Base-by-base conservation (phyloP, 164 flowering plant genomes). In the Sextonia rubra region DNA sequence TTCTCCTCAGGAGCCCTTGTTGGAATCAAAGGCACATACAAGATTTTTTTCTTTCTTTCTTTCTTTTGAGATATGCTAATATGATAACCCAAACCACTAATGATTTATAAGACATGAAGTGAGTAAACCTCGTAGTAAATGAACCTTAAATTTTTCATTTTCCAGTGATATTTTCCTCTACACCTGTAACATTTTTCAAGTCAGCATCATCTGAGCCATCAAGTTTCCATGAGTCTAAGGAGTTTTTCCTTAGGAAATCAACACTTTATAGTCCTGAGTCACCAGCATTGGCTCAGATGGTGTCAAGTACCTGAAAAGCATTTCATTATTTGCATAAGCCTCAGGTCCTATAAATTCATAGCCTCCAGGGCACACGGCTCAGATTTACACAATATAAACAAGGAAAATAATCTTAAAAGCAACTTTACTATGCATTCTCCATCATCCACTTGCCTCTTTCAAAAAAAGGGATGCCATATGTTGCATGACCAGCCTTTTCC, bases 261-360 rank as follows among this genome's bases (percentile, higher is more conserved):
- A 95, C 86, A 80, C 91, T 91, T 69, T 86, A 80, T 55, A 93
- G 94, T 30, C 88, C 96, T 78, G 87, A 72, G 74, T 91, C 93
- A 75, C 83, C 78, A 65, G 88, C 82, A 77, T 79, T 89, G 47
- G 90, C 81, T 12, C 77, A 79, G 66, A 96, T 85, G 70, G 82
- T 81, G 71, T 91, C 97, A 76, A 71, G n/a, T 24, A 61, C 20
- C 55, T n/a, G 49, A 23, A 71, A 14, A 32, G 20, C 4, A 20
- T 61, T 22, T 20, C 12, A 61, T 62, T 23, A 62, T 69, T 55
- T 55, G 8, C 18, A 64, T 29, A 30, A 61, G 61, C 27, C 6
- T 58, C 48, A 12, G 3, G 47, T 25, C 64, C 66, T 11, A 52
- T 32, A 48, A 66, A 66, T 23, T 66, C 26, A 23, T 47, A 66